A percentile compares a stretch with the other conserved stretches of the same genome.
Conservation (phyloP, 345 rosid genomes). For the Abelmoschus esculentus region DNA sequence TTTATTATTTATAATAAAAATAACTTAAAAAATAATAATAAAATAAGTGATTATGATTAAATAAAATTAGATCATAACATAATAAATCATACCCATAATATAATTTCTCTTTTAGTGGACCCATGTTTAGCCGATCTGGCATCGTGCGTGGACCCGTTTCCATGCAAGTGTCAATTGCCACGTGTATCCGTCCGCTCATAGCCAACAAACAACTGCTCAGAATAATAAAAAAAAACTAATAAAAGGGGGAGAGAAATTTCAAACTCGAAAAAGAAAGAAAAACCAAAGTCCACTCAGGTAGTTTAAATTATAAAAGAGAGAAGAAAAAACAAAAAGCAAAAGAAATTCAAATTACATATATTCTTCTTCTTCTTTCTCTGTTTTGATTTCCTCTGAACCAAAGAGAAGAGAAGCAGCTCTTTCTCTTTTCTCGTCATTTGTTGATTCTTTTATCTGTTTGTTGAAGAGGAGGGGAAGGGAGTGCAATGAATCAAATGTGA, state of each 20-base stretch:
- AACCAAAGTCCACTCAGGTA: slow-evolving; percentile 35
- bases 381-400: slow-evolving; percentile 10
- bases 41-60: no score
- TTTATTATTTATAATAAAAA: no score
- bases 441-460: not conserved
- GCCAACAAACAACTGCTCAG: slow-evolving; percentile 30
- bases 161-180: no score
- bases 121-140: no score
- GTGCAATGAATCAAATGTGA: slow-evolving; percentile 72
- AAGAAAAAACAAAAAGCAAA: slow-evolving; percentile 16
- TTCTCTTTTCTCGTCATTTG: not conserved
- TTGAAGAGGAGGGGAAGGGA: slow-evolving; percentile 25
- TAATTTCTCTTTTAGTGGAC: no score
- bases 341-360: not conserved
- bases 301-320: slow-evolving; percentile 17
- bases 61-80: no score
- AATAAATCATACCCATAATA: no score
- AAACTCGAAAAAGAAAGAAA: slow-evolving; percentile 1
- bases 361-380: not conserved
- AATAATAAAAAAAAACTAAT: not conserved
- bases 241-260: slow-evolving; percentile 5
- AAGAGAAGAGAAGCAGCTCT: not conserved
- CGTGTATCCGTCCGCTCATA: no score
- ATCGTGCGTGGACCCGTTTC: no score
- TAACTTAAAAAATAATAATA: no score